Percentiles rank a stretch among this genome's conserved stretches.
phyloP scores from a whole-genome alignment of 192 early-diverging fungal genomes.

The Coemansia sp. region DNA sequence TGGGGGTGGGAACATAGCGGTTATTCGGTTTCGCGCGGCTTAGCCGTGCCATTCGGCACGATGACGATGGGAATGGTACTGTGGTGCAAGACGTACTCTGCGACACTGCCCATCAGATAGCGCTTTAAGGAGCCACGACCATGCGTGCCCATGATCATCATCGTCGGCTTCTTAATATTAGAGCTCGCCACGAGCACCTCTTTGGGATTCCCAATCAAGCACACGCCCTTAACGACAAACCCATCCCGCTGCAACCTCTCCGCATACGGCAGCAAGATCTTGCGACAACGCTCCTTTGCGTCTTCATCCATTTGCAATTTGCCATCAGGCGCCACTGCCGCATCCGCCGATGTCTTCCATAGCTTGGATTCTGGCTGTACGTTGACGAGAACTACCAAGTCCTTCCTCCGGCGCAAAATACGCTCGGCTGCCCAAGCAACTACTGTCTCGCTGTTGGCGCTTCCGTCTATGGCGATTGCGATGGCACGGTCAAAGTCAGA shows the following conservation, averaged over 20 bases:
- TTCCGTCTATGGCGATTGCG: conserved; percentile 45
- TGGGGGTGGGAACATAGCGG: background rate
- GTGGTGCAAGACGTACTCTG: conserved; percentile 67
- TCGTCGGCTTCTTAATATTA: conserved; percentile 58
- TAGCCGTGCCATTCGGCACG: conserved; percentile 54
- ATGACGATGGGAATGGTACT: conserved; percentile 67
- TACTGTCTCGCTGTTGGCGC: conserved; percentile 43
- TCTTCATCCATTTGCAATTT: conserved; percentile 39
- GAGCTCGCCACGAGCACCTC: conserved; percentile 52
- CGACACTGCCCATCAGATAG: conserved; percentile 67
- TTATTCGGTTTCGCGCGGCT: conserved; percentile 21
- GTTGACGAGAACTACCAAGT: conserved; percentile 48
- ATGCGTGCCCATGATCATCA: conserved; percentile 70
- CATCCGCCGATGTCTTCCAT: conserved; percentile 25
- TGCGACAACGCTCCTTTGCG: conserved; percentile 47
- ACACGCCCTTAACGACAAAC: conserved; percentile 52
- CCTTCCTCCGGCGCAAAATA: conserved; percentile 46
- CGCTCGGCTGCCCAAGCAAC: conserved; percentile 50
- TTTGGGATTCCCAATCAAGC: conserved; percentile 52
- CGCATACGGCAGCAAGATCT: conserved; percentile 42
- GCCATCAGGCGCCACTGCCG: background rate
- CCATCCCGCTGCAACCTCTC: conserved; percentile 48
- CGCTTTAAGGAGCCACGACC: conserved; percentile 66
- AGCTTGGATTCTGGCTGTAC: conserved; percentile 51
- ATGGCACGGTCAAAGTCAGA: conserved; percentile 55